These are phyloP conservation scores for Aspergillus sclerotiicarbonarius DNA, from an alignment of 495 filamentous ascomycete species.

Conservation along the genomic window DNA sequence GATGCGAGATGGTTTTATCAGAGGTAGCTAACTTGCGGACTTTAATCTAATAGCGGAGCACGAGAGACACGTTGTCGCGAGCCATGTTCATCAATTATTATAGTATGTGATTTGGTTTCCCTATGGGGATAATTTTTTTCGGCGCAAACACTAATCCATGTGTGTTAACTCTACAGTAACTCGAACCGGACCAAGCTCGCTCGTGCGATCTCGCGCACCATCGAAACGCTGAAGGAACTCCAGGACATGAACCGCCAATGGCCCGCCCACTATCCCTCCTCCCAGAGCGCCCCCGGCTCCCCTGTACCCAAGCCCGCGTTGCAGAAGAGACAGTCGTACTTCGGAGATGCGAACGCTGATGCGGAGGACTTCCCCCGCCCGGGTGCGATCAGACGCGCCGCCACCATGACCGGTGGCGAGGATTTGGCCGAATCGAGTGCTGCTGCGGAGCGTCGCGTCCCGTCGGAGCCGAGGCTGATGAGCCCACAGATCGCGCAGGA, in stretches of 20 bases:
- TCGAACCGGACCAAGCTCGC: constrained; percentile 82
- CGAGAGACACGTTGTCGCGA: constrained; percentile 60
- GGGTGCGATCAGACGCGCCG: constrained; percentile 59
- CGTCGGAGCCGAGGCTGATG: constrained; percentile 70
- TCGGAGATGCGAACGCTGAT: constrained; percentile 30
- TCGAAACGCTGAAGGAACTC: constrained; percentile 76
- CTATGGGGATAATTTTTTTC: not conserved
- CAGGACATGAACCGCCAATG: constrained; percentile 87
- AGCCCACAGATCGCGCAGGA: constrained; percentile 93
- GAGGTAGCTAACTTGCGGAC: constrained; percentile 4
- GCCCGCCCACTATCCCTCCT: constrained; percentile 93
- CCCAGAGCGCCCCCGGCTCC: constrained; percentile 58
- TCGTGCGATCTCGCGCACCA: constrained; percentile 76
- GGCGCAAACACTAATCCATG: not conserved
- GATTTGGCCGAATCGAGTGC: constrained; percentile 69
- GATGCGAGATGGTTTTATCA: not conserved
- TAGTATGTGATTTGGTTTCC: constrained; percentile 46
- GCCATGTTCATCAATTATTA: constrained; percentile 69
- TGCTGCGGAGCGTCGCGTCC: constrained; percentile 54
- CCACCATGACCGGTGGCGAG: constrained; percentile 64
- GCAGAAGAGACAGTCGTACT: constrained; percentile 51
- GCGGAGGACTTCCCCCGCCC: constrained; percentile 47
- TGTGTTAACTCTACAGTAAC: constrained; percentile 62
- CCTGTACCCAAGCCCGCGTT: constrained; percentile 43
- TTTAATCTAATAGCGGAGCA: constrained; percentile 45